Evolutionary conservation across 768 basidiomycete species (phyloP), one percentile per base, ranked within the genome.

Genomic region (Galerina marginata): DNA sequence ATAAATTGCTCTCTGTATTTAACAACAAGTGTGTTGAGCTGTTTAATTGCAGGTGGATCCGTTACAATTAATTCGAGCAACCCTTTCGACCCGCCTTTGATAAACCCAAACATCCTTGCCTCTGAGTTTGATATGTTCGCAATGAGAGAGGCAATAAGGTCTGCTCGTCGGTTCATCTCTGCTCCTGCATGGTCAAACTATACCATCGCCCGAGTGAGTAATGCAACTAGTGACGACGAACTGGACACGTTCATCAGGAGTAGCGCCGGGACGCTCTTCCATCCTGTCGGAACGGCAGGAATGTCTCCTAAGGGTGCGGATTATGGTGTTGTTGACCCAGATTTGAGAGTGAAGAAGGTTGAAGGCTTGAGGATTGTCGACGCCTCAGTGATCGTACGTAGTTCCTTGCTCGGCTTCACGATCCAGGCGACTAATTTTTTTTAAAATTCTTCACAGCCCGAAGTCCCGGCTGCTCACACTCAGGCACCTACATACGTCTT

Each of bases 331-430:
- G 73, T 79, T 2, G 72, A 79, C 60, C 72, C 77, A 3, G 69
- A 78, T 54, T 63, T 81, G 42, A 58, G 53, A 23, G 75, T 81
- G 6, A 79, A 80, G 58, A 73, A 73, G 0, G 67, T 69, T 0
- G 48, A 39, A 6, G 77, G 75, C 3, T 56, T 80, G 53, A 68
- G 79, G 5, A 64, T 80, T 16, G 74, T 81, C 6, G 77, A 81
- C 65, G 74, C 74, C 6, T 77, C 76, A 20, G 71, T 71, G 52
- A 53, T 75, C 45, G 77, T 75, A 52, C 63, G 75, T 25, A 9
- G 1, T 26, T 33, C 11, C 29, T 11, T 14, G 39, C 16, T 29
- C 45, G 15, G 4, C 10, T 20, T 52, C 40, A 33, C 33, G 2
- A 2, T 9, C 4, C 3, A 11, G 2, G n/a, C 16, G 23, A 40